Base-by-base conservation (phyloP, 2,329 filamentous ascomycete genomes). In the Exophiala sp. region DNA sequence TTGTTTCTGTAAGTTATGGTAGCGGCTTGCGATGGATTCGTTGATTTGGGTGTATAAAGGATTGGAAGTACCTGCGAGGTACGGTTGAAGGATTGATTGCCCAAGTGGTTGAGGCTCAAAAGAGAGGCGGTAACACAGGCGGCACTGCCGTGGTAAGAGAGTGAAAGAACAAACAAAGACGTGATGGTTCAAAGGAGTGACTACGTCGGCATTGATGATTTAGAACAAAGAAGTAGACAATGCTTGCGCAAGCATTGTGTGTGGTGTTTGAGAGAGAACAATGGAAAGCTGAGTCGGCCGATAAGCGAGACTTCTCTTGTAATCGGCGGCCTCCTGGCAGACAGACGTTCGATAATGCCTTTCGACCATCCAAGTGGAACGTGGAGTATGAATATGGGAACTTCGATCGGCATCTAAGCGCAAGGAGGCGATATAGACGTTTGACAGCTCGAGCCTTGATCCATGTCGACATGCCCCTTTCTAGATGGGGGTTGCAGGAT, bases 341-440 rank as follows among this genome's bases (percentile, higher is more conserved):
- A 34, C 22, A 42, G 37, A 43, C 49, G n/a, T n/a, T n/a, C 23
- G 52, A 43, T 42, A 56, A 53, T 44, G 51, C 38, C 39, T 47
- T 45, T 46, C 21, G 42, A 40, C 50, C 46, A 51, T 37, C 24
- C 47, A 53, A 46, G 51, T 35, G 45, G 48, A 47, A 14, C 42
- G 51, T 53, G 52, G 47, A 54, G 42, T 49, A 50, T 50, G 46
- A n/a, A 40, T 51, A 58, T 53, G 53, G 50, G 48, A 53, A 43
- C 39, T 53, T 48, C 45, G 54, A 57, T 57, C 54, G 51, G 23
- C 48, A 57, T 50, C 54, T 57, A 57, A 57, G 54, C 54, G 54
- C 54, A 52, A 57, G 54, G 54, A 53, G 54, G 11, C 13, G 43
- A 49, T 29, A 16, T 32, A 37, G 45, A 13, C 34, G 50, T 53